Evolutionary conservation across 129 eudicot genomes (phyloP).

Genomic region (Centaurea solstitialis): DNA sequence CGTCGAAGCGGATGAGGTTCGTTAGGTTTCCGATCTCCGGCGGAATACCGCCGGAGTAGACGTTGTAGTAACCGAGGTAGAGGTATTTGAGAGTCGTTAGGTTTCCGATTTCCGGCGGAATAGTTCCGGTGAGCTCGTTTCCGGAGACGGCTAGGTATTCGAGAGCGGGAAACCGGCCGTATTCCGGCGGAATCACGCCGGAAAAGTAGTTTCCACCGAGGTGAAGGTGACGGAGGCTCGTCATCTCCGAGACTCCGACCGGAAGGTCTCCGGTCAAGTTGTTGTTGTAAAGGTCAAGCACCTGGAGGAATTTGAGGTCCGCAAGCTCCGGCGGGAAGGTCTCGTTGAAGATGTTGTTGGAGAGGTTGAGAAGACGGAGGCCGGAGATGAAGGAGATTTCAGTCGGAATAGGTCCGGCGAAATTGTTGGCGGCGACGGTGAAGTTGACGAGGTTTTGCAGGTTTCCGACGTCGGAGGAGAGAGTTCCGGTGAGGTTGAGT

Average conservation of each 20-base stretch:
- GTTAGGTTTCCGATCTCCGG: conserved; percentile 75
- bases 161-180: conserved; percentile 47
- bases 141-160: conserved; percentile 91
- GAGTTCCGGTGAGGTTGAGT: conserved; percentile 65
- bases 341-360: conserved; percentile 69
- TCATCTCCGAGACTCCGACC: conserved; percentile 29
- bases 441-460: conserved; percentile 53
- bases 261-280: conserved; percentile 77
- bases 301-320: conserved; percentile 45
- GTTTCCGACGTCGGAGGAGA: conserved; percentile 53
- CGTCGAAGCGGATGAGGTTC: conserved; percentile 61
- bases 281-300: conserved; percentile 83
- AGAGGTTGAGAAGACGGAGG: conserved; percentile 68
- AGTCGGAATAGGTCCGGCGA: conserved; percentile 70
- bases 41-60: conserved; percentile 67
- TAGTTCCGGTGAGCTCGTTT: conserved; percentile 69
- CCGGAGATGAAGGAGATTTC: conserved; percentile 50
- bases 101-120: conserved; percentile 73
- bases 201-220: conserved; percentile 80
- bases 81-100: conserved; percentile 54
- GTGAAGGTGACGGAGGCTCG: conserved; percentile 66
- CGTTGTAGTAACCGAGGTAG: conserved; percentile 74
- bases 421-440: conserved; percentile 53
- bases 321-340: conserved; percentile 58
- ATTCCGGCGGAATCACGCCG: conserved; percentile 67